Evolutionary conservation across 306 rosid genomes (phyloP), one percentile per base, ranked within the genome.

Genomic region (Dicorynia guianensis): DNA sequence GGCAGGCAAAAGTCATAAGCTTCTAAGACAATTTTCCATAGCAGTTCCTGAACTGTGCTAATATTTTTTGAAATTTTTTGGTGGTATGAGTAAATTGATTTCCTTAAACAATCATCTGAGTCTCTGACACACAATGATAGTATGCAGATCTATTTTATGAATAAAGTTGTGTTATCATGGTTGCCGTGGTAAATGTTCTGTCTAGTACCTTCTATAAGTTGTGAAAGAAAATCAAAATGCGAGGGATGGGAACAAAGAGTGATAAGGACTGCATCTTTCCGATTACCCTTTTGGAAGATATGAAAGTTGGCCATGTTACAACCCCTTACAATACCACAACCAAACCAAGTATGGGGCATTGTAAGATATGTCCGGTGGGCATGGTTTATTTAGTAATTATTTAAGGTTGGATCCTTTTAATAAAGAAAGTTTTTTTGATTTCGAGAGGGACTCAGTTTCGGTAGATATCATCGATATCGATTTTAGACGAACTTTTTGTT

Each of bases 281-380:
- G 5, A 35, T 12, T 54, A 44, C 46, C 67, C 36, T 57, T 17
- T 48, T 35, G 62, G 53, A 69, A 42, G n/a, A 18, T 34, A 19
- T 49, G 63, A 49, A 58, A 67, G 57, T 56, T 18, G 42, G 30
- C 55, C 54, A 35, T 76, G 50, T n/a, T 43, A 54, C 66, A 33
- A 33, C 61, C 53, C 18, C n/a, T 3, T 63, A 44, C 4, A 55
- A 53, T 50, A 46, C 19, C 35, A 11, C n/a, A 62, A 19, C 53
- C 63, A 47, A 19, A 50, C 47, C 9, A 54, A 17, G 38, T 50
- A 39, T 54, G 33, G 11, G 44, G 39, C 50, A 67, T 63, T 63
- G 43, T 38, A 20, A 50, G 47, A 40, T 52, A 19, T 74, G 44
- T 75, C 66, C 33, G 39, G 53, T 9, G 50, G 35, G 39, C 49